Conservation (phyloP, 306 rosid genomes). For the Malus sylvestris region DNA sequence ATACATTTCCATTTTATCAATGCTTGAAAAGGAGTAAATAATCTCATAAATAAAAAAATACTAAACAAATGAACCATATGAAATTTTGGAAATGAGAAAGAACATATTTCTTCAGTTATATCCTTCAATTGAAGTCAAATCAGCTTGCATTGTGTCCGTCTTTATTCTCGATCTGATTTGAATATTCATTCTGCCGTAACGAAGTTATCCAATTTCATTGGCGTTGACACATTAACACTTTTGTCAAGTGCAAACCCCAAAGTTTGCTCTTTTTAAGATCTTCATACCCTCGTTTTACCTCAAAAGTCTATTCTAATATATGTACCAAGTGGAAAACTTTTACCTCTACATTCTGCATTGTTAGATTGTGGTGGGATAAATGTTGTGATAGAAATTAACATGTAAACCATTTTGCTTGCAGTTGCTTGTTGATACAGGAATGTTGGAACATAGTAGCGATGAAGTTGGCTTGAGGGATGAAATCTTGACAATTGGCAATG, state of each 20-base stretch:
- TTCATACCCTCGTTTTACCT: neutral
- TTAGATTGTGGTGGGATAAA: neutral
- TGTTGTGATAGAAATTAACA: neutral
- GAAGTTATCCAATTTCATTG: neutral
- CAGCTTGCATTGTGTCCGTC: neutral
- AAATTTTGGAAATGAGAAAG: neutral
- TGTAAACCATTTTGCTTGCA: slow-evolving; percentile 31
- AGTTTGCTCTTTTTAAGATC: neutral
- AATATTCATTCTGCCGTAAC: neutral
- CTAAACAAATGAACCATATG: neutral
- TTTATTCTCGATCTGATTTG: neutral
- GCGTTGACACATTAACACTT: neutral
- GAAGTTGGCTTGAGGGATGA: slow-evolving; percentile 12
- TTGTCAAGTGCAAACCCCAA: neutral
- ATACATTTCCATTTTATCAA: neutral
- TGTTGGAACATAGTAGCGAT: slow-evolving; percentile 39
- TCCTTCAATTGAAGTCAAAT: neutral
- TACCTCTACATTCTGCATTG: neutral
- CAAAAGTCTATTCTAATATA: neutral
- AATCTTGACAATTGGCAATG: slow-evolving; percentile 25
- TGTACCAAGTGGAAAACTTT: neutral
- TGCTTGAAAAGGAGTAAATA: neutral
- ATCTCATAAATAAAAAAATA: too few relatives aligned
- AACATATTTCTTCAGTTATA: neutral
- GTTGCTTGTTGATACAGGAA: slow-evolving; percentile 50